Base-by-base conservation (phyloP, 169 alveolate genomes). In the Eimeria brunetti region DNA sequence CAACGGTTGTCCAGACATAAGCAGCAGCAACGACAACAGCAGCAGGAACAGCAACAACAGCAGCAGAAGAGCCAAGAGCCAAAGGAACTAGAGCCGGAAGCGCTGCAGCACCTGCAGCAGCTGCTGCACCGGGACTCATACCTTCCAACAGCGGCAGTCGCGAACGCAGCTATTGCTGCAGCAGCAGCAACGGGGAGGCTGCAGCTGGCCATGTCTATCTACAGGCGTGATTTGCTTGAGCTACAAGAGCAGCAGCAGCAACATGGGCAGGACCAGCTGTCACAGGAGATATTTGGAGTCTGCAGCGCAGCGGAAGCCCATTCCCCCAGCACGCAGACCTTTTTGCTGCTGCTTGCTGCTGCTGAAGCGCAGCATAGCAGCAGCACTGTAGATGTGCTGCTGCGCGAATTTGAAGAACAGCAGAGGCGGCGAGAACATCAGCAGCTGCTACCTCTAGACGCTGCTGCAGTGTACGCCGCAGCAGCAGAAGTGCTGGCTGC, bases 91-190 rank as follows among this genome's bases (percentile, higher is more conserved):
- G 81, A 85, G 92, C 92, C 92, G 9, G 92, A 85, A 71, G 49
- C 41, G 80, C 53, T 60, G 81, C 92, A 85, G 80, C 92, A 85
- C 92, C 81, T 85, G 67, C 92, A 85, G 80, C 92, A 85, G 92
- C 92, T 85, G 62, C 81, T 85, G 51, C 92, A 56, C 49, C 92
- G 92, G 44, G 92, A 85, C 36, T 60, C 92, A 12, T 85, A 85
- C 80, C 53, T 85, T 53, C 92, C 92, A 7, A 85, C 36, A 24
- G 92, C 81, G n/a, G 38, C 58, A 85, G 67, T 85, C 0, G 81
- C 41, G 81, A 85, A 85, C 71, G 76, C 92, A 36, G 92, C 92
- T 62, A 56, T 85, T 22, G 81, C 92, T 60, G 76, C 92, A 60
- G 92, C 92, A 38, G 80, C 92, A 24, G 92, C 92, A 85, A 85